Evolutionary conservation across 257 asterid genomes (phyloP), one percentile per base, ranked within the genome.

Genomic region (Fraxinus excelsior): DNA sequence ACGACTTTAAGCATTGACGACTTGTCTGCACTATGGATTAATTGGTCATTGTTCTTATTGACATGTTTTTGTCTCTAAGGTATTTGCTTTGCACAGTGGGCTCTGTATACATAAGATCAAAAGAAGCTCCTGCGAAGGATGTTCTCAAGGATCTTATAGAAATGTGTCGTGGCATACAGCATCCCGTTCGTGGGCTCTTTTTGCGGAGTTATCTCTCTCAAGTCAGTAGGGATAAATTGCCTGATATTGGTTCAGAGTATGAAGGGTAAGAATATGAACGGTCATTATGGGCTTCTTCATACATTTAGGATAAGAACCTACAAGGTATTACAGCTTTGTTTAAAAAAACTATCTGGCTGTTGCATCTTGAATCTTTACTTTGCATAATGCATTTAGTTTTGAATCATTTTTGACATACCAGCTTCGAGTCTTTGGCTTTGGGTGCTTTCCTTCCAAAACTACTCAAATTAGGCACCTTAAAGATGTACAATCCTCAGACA

Each of bases 51-150:
- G 80, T 67, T 82, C 70, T 67, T 62, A 68, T 64, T 76, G 35
- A 16, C 49, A 38, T 82, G 66, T 75, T 80, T 81, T 70, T 85
- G 53, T 69, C 49, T 73, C 32, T 31, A 78, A 96, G 99, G 88
- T 96, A 96, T 83, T 89, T 96, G 81, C 95, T 96, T 44, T 96
- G 99, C 81, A 96, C 99, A 37, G 98, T 92, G 77, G 99, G 98
- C 56, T 96, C 95, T 40, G 98, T 96, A 78, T 96, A 96, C 84
- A 90, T 96, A 82, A 92, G 90, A 81, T 90, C 99, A 46, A 96
- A 96, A 88, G 99, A 96, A 84, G 99, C 99, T 80, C 98, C 99
- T 0, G 97, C 97, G 6, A 96, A 92, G 86, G 99, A 91, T 87
- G 88, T 96, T 68, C 97, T 96, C 40, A 96, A 96, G 88, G 99